Conservation (phyloP, 1,139 yeast genomes). For the Sugiyamaella pinicola region DNA sequence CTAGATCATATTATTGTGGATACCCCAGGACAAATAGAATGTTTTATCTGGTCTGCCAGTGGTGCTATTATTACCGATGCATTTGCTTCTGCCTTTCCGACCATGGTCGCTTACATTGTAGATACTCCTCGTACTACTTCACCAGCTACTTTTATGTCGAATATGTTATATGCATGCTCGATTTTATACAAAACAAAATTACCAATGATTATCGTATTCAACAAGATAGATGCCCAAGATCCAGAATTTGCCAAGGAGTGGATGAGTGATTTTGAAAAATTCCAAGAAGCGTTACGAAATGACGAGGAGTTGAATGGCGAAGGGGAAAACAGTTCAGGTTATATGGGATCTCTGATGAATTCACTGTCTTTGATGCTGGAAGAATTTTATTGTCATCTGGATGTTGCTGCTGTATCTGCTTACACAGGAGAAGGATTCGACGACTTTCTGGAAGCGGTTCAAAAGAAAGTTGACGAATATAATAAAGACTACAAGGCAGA, state of each 20-base stretch:
- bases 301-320: conserved; percentile 64
- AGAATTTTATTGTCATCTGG: conserved; percentile 91
- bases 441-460: conserved; percentile 81
- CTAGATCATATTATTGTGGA: conserved; percentile 77
- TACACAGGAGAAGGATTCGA: conserved; percentile 94
- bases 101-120: conserved; percentile 91
- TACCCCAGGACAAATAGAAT: conserved; percentile 98
- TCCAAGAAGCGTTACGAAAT: conserved; percentile 73
- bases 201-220: conserved; percentile 96
- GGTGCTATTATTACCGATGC: conserved; percentile 97
- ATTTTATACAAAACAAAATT: conserved; percentile 92
- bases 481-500: conserved; percentile 81
- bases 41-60: conserved; percentile 89
- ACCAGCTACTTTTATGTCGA: conserved; percentile 96
- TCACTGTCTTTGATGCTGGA: conserved; percentile 96
- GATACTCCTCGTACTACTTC: conserved; percentile 94
- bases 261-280: conserved; percentile 96
- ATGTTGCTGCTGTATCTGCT: conserved; percentile 88
- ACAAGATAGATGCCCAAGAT: conserved; percentile 86
- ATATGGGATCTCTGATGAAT: conserved; percentile 91
- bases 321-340: conserved; percentile 76
- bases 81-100: conserved; percentile 93
- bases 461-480: conserved; percentile 84
- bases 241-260: conserved; percentile 91
- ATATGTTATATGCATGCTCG: conserved; percentile 97